Evolutionary conservation across 2,329 filamentous ascomycete species (phyloP).

Genomic region (Pyrenochaeta sp.): DNA sequence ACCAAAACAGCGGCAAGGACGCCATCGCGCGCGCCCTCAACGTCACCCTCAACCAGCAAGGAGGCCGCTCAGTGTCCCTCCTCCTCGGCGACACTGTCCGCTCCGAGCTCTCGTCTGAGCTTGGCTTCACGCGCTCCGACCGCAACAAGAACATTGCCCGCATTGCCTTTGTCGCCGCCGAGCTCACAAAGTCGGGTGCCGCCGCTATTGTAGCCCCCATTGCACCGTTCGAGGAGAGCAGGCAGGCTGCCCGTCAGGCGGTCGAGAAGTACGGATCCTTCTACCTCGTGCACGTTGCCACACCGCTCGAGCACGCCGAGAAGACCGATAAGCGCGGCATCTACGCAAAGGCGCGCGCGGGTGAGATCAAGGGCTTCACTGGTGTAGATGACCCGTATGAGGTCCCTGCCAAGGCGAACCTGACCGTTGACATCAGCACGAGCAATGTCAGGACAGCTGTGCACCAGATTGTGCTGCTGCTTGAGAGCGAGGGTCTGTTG

Average conservation of each 20-base stretch:
- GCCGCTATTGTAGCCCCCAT: conserved; percentile 97
- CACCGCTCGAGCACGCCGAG: conserved; percentile 89
- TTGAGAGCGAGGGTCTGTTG: conserved; percentile 88
- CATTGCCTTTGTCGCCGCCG: conserved; percentile 94
- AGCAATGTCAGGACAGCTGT: conserved; percentile 91
- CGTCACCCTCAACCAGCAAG: conserved; percentile 97
- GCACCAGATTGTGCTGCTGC: conserved; percentile 92
- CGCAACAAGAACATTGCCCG: conserved; percentile 93
- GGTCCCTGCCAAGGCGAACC: conserved; percentile 77
- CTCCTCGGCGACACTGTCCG: conserved; percentile 96
- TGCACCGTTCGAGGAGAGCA: conserved; percentile 84
- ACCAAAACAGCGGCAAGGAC: conserved; percentile 96
- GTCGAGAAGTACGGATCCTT: conserved; percentile 90
- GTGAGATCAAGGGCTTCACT: conserved; percentile 97
- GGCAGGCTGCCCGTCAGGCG: conserved; percentile 79
- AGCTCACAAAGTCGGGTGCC: conserved; percentile 90
- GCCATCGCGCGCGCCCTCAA: conserved; percentile 94
- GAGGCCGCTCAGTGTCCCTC: conserved; percentile 91
- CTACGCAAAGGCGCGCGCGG: conserved; percentile 81
- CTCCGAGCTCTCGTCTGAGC: conserved; percentile 88
- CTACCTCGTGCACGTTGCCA: conserved; percentile 94
- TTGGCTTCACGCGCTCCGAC: conserved; percentile 93
- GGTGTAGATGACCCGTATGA: conserved; percentile 98
- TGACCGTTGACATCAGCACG: conserved; percentile 85
- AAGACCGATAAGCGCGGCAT: conserved; percentile 93